These are phyloP conservation scores for Lichtheimia hyalospora DNA, from an alignment of 371 early-diverging fungal genomes.

Conservation along the genomic window DNA sequence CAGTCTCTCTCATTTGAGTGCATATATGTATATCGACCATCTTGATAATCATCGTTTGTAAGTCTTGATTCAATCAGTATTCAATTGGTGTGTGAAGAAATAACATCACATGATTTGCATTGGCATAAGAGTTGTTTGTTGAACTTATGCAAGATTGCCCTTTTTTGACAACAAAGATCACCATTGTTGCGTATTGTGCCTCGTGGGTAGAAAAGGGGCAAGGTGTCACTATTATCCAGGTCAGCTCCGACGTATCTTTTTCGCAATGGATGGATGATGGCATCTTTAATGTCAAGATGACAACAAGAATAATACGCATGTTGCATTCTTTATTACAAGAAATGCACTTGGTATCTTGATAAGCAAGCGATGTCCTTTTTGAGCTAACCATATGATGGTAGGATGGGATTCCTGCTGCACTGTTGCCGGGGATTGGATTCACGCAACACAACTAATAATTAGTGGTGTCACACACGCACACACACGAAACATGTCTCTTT, in stretches of 20 bases:
- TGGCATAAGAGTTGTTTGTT: background rate
- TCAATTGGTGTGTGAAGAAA: no score
- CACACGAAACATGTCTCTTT: no score
- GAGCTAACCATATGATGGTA: background rate
- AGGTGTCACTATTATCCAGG: background rate
- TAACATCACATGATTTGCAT: no score
- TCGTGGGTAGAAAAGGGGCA: background rate
- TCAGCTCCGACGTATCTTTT: background rate
- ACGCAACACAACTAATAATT: background rate
- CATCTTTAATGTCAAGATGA: background rate
- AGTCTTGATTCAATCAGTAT: no score
- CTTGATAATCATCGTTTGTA: no score
- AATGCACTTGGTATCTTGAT: background rate
- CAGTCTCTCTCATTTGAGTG: no score
- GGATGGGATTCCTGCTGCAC: background rate
- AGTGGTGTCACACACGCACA: background rate
- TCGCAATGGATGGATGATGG: background rate
- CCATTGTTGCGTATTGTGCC: background rate
- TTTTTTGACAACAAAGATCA: background rate
- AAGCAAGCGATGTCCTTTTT: background rate
- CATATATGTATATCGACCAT: no score
- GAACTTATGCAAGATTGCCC: background rate
- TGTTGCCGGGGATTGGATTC: background rate
- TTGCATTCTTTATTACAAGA: background rate
- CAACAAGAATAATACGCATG: background rate